Evolutionary conservation across 352 stramenopile genomes (phyloP).

Genomic region (Globisporangium alternatum): DNA sequence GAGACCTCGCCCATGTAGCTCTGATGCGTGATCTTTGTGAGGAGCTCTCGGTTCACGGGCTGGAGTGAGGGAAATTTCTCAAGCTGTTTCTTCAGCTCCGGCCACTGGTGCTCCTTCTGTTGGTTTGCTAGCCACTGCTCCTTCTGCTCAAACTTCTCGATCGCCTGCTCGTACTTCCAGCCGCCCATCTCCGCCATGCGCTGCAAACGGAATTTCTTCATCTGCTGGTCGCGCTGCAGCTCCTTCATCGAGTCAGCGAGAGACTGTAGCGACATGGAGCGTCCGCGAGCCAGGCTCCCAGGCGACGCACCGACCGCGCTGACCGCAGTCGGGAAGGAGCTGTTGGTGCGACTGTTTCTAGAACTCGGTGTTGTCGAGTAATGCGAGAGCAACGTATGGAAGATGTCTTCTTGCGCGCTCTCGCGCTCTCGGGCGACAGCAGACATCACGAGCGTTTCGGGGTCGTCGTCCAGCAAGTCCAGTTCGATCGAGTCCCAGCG

Average conservation of each 20-base stretch:
- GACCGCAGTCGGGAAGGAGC: conserved; percentile 7
- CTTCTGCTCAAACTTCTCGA: conserved; percentile 49
- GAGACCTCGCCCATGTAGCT: conserved; percentile 50
- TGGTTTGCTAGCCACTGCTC: conserved; percentile 60
- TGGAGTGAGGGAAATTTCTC: conserved; percentile 21
- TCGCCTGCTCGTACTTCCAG: conserved; percentile 67
- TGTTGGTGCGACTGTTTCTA: conserved; percentile 13
- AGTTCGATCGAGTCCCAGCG: conserved; percentile 81
- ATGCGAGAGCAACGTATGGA: conserved; percentile 64
- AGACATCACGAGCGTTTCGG: conserved; percentile 82
- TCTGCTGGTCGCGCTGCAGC: conserved; percentile 78
- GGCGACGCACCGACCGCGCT: neutral
- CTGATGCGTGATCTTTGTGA: conserved; percentile 26
- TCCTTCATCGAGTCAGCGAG: conserved; percentile 74
- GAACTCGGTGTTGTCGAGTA: conserved; percentile 30
- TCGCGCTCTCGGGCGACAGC: conserved; percentile 76
- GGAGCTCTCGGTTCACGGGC: conserved; percentile 15
- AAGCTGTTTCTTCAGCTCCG: conserved; percentile 51
- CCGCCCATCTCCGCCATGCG: conserved; percentile 69
- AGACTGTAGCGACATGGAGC: conserved; percentile 35
- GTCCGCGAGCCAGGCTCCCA: conserved; percentile 9
- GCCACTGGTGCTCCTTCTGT: conserved; percentile 55
- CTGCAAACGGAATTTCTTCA: conserved; percentile 73
- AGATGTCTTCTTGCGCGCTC: conserved; percentile 66
- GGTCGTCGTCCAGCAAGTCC: conserved; percentile 66